phyloP scores from a whole-genome alignment of 2,329 filamentous ascomycete genomes.

The Talaromyces sp. region DNA sequence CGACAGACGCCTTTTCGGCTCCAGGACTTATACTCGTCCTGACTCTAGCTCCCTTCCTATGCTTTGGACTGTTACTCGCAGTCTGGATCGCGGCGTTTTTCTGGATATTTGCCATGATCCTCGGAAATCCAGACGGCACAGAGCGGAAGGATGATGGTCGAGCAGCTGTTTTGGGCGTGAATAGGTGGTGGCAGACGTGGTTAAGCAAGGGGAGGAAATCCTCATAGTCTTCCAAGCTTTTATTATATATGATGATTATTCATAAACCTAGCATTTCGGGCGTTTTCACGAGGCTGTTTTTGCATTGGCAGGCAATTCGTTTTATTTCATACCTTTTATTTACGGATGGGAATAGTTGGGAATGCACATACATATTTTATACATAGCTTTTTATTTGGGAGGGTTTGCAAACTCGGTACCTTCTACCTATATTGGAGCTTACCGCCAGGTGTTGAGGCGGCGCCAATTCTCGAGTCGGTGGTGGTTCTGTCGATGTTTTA shows the following conservation, averaged over 20 bases:
- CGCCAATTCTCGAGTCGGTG: no score
- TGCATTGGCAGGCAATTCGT: constrained; percentile 5
- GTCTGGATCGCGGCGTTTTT: constrained; percentile 60
- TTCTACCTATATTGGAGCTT: no score
- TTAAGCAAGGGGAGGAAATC: constrained; percentile 38
- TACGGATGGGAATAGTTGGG: neutral
- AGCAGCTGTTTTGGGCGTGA: constrained; percentile 57
- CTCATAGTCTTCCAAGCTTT: neutral
- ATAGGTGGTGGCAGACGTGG: constrained; percentile 61
- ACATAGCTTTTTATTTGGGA: neutral
- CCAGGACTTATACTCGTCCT: constrained; percentile 50
- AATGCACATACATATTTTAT: neutral
- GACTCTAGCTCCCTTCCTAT: constrained; percentile 55
- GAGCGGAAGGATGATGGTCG: constrained; percentile 60
- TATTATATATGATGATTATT: neutral
- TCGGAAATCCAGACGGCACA: constrained; percentile 61
- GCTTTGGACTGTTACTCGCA: constrained; percentile 54
- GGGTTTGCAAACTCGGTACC: no score
- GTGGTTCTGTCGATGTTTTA: no score
- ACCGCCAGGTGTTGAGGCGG: no score
- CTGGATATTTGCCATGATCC: constrained; percentile 59
- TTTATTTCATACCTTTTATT: neutral
- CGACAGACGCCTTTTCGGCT: constrained; percentile 35
- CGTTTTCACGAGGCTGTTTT: neutral
- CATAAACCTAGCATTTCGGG: neutral